Evolutionary conservation across 2,329 filamentous ascomycete species (phyloP), one percentile per base, ranked within the genome.

Genomic region (Epichloe scottii): DNA sequence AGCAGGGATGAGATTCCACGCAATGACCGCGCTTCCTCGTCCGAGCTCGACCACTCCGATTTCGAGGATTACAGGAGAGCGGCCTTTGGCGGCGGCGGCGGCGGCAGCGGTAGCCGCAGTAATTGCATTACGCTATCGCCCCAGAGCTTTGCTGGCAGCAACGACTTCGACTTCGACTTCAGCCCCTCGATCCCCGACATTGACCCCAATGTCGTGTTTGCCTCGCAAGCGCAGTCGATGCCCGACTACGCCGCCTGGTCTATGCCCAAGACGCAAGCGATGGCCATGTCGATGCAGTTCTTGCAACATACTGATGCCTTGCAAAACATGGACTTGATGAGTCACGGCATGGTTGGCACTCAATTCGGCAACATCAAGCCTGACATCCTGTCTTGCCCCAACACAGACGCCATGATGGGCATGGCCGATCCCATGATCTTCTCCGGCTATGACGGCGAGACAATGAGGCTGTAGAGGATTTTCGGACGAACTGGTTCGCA

Each of bases 391-490:
- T 72, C 72, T 38, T 74, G 73, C 56, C 65, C 71, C 41, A 75
- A 77, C 49, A 69, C 74, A 1, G 75, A 78, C 43, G 73, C 75
- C 7, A 80, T 80, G 76, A 68, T 79, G 61, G 74, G 76, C 17
- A 71, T 78, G 59, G 72, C 71, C 17, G 77, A 81, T 54, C 76
- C 77, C 1, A 79, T 79, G 76, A 78, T 81, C 51, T 80, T 74
- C 57, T 68, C 71, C 3, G 73, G 74, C 43, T 78, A 72, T 58
- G 74, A 76, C 52, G 67, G 65, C 51, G 73, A 75, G 46, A 54
- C 62, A 19, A 63, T 74, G 60, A 61, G 69, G 54, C 60, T 73
- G 44, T 73, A 42, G 40, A 14, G 3, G 8, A 30, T 30, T 1
- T 30, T 11, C 26, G 26, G 26, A 11, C 26, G 26, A 30, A 30